Conservation (phyloP, 768 basidiomycete species). For the Podaxis sp. region DNA sequence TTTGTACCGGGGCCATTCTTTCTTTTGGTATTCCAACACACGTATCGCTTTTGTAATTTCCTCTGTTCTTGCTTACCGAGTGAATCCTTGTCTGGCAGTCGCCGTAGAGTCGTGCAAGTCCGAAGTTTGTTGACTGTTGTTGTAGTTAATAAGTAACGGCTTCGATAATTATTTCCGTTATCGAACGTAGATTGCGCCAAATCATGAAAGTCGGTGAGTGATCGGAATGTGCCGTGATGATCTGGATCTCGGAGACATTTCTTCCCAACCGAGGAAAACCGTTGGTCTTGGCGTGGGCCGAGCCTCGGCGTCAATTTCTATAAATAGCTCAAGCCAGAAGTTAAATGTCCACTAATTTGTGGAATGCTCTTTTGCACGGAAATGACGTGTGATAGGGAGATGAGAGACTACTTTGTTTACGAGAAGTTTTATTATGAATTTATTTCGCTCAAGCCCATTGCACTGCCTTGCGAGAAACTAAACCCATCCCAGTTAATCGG, state of each 20-base stretch:
- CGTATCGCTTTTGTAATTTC: not conserved
- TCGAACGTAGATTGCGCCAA: not conserved
- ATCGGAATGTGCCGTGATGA: slow-evolving; percentile 12
- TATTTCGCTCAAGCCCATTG: slow-evolving; percentile 1
- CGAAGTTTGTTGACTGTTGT: not conserved
- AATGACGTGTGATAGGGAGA: slow-evolving; percentile 1
- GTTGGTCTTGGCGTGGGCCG: slow-evolving; percentile 11
- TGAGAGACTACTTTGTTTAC: not conserved
- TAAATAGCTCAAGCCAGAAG: slow-evolving; percentile 4
- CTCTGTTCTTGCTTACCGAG: not conserved
- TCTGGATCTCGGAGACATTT: slow-evolving; percentile 14
- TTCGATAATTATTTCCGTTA: slow-evolving; percentile 9
- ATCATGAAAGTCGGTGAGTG: not conserved
- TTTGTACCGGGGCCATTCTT: not conserved
- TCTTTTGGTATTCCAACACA: not conserved
- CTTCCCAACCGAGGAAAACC: slow-evolving; percentile 16
- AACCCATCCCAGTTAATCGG: not conserved
- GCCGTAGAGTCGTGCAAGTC: not conserved
- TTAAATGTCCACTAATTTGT: not conserved
- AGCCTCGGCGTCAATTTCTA: not conserved
- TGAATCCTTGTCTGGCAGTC: not conserved
- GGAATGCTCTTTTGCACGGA: not conserved
- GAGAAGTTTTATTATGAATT: not conserved
- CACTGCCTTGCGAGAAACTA: slow-evolving; percentile 11
- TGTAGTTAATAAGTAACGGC: not conserved